phyloP scores from a whole-genome alignment of 352 stramenopile genomes.

The Pelagophyceae sp. region DNA sequence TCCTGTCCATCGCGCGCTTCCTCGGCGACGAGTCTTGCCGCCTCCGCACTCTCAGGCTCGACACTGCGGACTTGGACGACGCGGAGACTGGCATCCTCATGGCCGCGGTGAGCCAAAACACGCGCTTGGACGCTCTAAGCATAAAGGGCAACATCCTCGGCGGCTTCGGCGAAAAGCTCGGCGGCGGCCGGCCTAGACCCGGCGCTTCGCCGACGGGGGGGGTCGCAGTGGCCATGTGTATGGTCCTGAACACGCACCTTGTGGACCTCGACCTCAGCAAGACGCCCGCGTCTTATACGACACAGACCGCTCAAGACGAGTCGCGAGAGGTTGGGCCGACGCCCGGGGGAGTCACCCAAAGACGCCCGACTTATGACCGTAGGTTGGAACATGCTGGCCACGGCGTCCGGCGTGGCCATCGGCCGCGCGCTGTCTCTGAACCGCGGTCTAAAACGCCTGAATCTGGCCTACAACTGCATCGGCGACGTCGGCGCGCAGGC shows the following conservation, averaged over 20 bases:
- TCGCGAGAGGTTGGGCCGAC: too few relatives aligned
- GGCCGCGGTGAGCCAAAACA: background rate
- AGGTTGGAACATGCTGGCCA: constrained; percentile 66
- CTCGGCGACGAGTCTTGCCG: background rate
- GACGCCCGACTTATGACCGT: too few relatives aligned
- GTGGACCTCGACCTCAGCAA: constrained; percentile 55
- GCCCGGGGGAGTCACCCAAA: too few relatives aligned
- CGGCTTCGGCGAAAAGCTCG: background rate
- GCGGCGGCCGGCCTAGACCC: background rate
- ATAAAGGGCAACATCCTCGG: background rate
- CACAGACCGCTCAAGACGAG: too few relatives aligned
- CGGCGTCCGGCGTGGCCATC: constrained; percentile 52
- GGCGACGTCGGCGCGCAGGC: constrained; percentile 57
- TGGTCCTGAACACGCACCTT: background rate
- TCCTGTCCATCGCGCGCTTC: background rate
- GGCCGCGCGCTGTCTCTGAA: constrained; percentile 62
- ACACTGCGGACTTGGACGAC: background rate
- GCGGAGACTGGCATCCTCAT: background rate
- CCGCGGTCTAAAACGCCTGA: constrained; percentile 49
- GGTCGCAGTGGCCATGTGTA: background rate
- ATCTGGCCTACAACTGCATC: constrained; percentile 60
- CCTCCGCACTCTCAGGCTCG: background rate
- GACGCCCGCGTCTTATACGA: too few relatives aligned
- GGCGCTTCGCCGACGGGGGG: background rate
- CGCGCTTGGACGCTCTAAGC: background rate